Evolutionary conservation across 1,139 yeast genomes (phyloP).

Genomic region (Hyphopichia wangnamkhiaoensis): DNA sequence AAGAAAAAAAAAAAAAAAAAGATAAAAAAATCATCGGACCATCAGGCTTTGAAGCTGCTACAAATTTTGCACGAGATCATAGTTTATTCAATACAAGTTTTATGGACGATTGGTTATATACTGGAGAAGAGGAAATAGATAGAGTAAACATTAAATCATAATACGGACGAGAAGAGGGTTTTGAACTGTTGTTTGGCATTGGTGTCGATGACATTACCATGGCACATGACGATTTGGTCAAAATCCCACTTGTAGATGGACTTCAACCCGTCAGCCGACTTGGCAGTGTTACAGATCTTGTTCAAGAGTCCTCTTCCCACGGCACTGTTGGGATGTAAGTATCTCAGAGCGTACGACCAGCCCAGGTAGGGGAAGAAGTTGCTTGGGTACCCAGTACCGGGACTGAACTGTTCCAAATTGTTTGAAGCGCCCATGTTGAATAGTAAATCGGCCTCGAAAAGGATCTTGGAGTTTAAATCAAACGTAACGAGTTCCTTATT

Average conservation of each 20-base stretch:
- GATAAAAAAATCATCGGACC: too few relatives aligned
- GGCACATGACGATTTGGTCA: conserved; percentile 54
- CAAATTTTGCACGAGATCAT: too few relatives aligned
- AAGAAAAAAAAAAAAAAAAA: too few relatives aligned
- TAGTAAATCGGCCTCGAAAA: conserved; percentile 59
- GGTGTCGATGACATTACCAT: conserved; percentile 54
- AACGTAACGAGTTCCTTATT: conserved; percentile 58
- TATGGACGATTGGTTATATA: too few relatives aligned
- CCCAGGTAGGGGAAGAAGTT: conserved; percentile 44
- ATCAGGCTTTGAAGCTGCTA: too few relatives aligned
- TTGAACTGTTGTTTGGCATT: conserved; percentile 39
- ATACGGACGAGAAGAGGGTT: conserved; percentile 7
- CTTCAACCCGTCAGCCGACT: conserved; percentile 26
- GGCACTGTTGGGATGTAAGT: conserved; percentile 38
- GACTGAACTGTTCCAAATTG: conserved; percentile 25
- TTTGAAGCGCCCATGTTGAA: conserved; percentile 45
- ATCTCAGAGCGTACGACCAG: conserved; percentile 34
- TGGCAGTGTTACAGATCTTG: conserved; percentile 19
- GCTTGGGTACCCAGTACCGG: conserved; percentile 35
- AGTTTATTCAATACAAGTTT: too few relatives aligned
- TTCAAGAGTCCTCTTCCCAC: conserved; percentile 35
- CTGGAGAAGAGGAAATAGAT: too few relatives aligned
- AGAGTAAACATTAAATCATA: too few relatives aligned
- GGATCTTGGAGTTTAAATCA: conserved; percentile 45
- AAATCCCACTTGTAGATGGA: conserved; percentile 48